Percentiles rank a stretch among this genome's conserved stretches.
These are phyloP conservation scores for Rhizopogon salebrosus DNA, from an alignment of 768 basidiomycete genomes.

Conservation along the genomic window DNA sequence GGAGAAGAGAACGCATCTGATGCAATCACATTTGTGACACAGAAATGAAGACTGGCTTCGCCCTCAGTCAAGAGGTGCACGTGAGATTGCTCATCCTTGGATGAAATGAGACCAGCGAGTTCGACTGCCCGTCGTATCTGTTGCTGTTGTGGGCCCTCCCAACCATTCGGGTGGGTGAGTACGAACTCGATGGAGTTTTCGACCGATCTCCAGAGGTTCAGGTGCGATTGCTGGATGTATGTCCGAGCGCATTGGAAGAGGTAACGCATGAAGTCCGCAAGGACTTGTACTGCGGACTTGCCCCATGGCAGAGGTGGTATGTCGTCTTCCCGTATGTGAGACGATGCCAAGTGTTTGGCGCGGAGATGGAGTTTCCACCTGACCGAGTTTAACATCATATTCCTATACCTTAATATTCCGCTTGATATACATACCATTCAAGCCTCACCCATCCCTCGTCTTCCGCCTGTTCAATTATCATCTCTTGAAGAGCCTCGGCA, in stretches of 20 bases:
- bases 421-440: slow-evolving; percentile 28
- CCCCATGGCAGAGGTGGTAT: slow-evolving; percentile 19
- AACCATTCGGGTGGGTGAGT: slow-evolving; percentile 27
- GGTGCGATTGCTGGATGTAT: slow-evolving; percentile 21
- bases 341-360: slow-evolving; percentile 20
- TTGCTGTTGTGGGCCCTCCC: slow-evolving; percentile 26
- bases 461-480: slow-evolving; percentile 32
- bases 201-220: slow-evolving; percentile 25
- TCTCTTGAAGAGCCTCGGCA: slow-evolving; percentile 34
- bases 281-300: slow-evolving; percentile 15
- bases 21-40: slow-evolving; percentile 38
- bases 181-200: slow-evolving; percentile 17
- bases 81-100: slow-evolving; percentile 6
- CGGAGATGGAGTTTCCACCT: slow-evolving; percentile 35
- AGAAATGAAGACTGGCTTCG: slow-evolving; percentile 27
- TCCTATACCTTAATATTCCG: neutral
- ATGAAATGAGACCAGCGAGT: slow-evolving; percentile 18
- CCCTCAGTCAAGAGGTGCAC: slow-evolving; percentile 24
- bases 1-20: slow-evolving; percentile 19
- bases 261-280: slow-evolving; percentile 24
- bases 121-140: slow-evolving; percentile 22
- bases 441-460: slow-evolving; percentile 32
- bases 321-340: slow-evolving; percentile 18
- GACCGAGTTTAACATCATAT: neutral
- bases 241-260: slow-evolving; percentile 18